Percentiles rank a stretch among this genome's conserved stretches.
These are phyloP conservation scores for Erysimum cheiri DNA, from an alignment of 441 rosid species.

Conservation along the genomic window DNA sequence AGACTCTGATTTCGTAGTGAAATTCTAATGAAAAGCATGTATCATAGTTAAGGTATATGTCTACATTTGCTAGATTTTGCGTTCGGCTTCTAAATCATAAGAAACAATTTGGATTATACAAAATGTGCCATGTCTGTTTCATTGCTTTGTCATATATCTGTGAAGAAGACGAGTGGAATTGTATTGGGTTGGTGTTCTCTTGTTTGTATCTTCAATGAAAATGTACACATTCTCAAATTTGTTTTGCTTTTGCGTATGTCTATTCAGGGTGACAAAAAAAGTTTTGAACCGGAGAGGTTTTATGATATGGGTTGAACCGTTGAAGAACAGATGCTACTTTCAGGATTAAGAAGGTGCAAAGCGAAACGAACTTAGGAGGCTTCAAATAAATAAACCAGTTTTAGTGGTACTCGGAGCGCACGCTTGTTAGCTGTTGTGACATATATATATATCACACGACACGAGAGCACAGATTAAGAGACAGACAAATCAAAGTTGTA, in stretches of 20 bases:
- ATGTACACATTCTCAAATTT: conserved; percentile 9
- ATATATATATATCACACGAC: conserved; percentile 34
- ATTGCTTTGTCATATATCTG: neutral
- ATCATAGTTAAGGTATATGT: neutral
- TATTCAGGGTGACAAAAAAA: conserved; percentile 30
- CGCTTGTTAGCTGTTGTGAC: conserved; percentile 34
- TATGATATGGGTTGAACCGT: conserved; percentile 8
- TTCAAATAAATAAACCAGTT: conserved; percentile 22
- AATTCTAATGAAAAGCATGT: neutral
- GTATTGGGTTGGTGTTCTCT: conserved; percentile 6
- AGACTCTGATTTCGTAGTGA: neutral
- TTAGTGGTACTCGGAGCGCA: conserved; percentile 28
- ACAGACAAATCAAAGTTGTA: conserved; percentile 21
- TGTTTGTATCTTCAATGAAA: neutral
- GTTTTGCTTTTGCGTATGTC: conserved; percentile 9
- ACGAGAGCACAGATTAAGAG: conserved; percentile 35
- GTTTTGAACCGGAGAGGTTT: conserved; percentile 24
- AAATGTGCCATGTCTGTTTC: neutral
- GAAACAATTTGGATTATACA: neutral
- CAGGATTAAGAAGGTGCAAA: conserved; percentile 12
- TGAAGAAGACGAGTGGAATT: conserved; percentile 11
- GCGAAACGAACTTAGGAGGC: conserved; percentile 13
- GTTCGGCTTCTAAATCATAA: neutral
- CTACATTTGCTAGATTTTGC: neutral
- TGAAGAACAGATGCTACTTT: conserved; percentile 17